phyloP scores from a whole-genome alignment of 371 early-diverging fungal species.

The Zychaea mexicana region DNA sequence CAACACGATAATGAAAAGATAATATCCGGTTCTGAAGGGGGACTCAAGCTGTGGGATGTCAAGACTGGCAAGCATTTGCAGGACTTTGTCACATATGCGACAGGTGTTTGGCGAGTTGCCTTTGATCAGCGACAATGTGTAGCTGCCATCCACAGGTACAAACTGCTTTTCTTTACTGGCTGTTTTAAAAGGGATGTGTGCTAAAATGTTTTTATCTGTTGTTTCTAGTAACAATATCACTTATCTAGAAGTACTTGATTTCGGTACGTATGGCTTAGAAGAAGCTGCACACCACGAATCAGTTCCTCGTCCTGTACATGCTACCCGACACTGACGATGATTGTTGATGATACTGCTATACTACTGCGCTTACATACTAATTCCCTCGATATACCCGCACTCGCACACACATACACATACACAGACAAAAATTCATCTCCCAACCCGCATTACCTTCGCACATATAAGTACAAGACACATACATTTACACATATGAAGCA shows the following conservation, averaged over 20 bases:
- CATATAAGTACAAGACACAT: too few species aligned
- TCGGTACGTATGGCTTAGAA: constrained; percentile 11
- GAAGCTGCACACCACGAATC: not conserved
- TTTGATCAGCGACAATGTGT: constrained; percentile 88
- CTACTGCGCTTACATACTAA: not conserved
- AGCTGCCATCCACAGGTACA: not conserved
- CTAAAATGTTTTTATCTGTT: not conserved
- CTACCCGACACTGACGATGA: not conserved
- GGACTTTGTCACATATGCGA: constrained; percentile 71
- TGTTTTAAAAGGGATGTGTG: too few species aligned
- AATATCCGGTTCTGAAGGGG: constrained; percentile 91
- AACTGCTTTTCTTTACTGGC: too few species aligned
- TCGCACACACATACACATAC: too few species aligned
- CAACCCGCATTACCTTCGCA: too few species aligned
- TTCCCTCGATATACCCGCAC: too few species aligned
- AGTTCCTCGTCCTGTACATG: not conserved
- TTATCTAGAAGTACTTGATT: constrained; percentile 14
- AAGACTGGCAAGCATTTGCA: constrained; percentile 76
- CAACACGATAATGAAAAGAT: constrained; percentile 89
- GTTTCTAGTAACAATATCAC: constrained; percentile 4
- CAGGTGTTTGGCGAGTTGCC: constrained; percentile 93
- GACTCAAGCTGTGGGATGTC: constrained; percentile 93
- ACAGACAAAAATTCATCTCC: too few species aligned
- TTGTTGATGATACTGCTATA: not conserved
- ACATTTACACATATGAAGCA: too few species aligned